Conservation (phyloP, 202 grass and related monocot genomes). For the Saccharum hybrid region DNA sequence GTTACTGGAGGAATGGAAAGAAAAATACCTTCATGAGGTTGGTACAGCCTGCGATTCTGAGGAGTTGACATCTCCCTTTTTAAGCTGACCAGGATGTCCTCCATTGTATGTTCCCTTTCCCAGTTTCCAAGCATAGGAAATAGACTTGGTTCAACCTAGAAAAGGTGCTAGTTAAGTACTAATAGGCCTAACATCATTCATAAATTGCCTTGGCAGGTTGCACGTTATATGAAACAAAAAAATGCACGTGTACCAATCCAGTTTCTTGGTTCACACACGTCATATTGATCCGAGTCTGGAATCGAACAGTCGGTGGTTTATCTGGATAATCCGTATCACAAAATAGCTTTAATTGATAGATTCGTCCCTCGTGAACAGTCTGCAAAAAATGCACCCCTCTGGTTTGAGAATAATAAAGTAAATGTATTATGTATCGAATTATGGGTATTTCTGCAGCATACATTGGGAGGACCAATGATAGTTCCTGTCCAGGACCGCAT, state of each 20-base stretch:
- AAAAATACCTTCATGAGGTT: constrained; percentile 75
- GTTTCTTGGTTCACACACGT: constrained; percentile 72
- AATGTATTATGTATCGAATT: constrained; percentile 16
- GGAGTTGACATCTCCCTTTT: constrained; percentile 88
- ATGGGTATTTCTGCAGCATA: constrained; percentile 44
- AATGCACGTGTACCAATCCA: constrained; percentile 61
- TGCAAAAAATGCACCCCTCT: constrained; percentile 44
- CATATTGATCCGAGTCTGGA: constrained; percentile 83
- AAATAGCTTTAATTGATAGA: constrained; percentile 77
- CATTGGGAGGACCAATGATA: constrained; percentile 78
- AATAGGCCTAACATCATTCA: constrained; percentile 30
- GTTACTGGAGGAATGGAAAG: constrained; percentile 30
- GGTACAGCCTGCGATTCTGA: constrained; percentile 81
- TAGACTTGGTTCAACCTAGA: constrained; percentile 75
- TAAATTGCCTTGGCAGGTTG: constrained; percentile 24
- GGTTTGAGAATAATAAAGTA: constrained; percentile 32
- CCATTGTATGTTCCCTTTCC: constrained; percentile 86
- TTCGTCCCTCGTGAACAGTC: constrained; percentile 82
- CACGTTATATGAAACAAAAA: background rate
- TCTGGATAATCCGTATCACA: constrained; percentile 84
- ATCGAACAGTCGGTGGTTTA: constrained; percentile 66
- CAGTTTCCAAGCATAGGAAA: constrained; percentile 91
- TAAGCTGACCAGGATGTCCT: constrained; percentile 73
- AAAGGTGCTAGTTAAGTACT: constrained; percentile 41
- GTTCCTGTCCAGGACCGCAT: constrained; percentile 90